Conservation (phyloP, 352 stramenopile species). For the Pythium monospermum region DNA sequence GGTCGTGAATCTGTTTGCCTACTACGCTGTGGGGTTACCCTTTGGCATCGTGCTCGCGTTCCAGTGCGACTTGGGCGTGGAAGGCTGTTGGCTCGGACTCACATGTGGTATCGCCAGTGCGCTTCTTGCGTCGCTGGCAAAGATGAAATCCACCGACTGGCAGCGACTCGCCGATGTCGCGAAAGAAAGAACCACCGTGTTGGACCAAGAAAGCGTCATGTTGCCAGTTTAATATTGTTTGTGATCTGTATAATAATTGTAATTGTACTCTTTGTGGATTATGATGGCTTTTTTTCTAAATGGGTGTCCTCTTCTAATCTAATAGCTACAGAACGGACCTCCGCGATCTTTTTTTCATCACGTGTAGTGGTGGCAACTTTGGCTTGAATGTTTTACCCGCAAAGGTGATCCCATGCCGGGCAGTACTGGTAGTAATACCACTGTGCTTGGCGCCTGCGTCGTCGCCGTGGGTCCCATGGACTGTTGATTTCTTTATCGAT, state of each 20-base stretch:
- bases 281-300: neutral
- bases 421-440: no score
- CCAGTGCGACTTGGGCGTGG: conserved; percentile 34
- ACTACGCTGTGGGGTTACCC: conserved; percentile 73
- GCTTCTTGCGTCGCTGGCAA: conserved; percentile 4
- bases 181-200: conserved; percentile 4
- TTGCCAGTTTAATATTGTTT: no score
- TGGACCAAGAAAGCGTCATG: conserved; percentile 3
- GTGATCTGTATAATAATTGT: neutral
- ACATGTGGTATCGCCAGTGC: conserved; percentile 28
- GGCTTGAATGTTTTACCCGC: neutral
- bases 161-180: conserved; percentile 6
- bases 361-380: conserved; percentile 13
- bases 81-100: conserved; percentile 59
- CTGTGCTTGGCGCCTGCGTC: no score
- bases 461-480: no score
- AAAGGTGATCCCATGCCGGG: neutral
- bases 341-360: conserved; percentile 13
- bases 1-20: conserved; percentile 62
- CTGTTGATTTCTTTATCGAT: neutral
- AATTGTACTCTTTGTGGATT: neutral
- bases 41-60: conserved; percentile 54
- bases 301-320: neutral
- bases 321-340: neutral
- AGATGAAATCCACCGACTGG: conserved; percentile 10